phyloP scores from a whole-genome alignment of 805 yeast species.

The Candida germanica region DNA sequence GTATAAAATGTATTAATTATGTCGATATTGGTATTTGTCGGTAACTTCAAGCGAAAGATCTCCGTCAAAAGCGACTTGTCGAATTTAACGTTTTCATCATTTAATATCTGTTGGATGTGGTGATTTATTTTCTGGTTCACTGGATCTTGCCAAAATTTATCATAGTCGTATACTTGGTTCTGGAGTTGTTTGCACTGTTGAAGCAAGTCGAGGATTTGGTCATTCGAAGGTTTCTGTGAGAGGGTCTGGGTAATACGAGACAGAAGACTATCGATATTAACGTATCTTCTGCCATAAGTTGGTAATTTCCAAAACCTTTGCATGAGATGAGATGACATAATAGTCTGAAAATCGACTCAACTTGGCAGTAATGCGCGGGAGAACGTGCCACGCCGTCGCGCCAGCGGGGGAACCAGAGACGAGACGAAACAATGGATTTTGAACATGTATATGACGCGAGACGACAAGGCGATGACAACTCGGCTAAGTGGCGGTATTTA shows the following conservation, averaged over 20 bases:
- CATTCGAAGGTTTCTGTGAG: not conserved
- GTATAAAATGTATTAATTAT: conserved; percentile 25
- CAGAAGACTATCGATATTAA: not conserved
- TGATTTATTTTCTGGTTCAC: conserved; percentile 18
- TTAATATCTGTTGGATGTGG: conserved; percentile 21
- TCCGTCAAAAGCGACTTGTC: conserved; percentile 22
- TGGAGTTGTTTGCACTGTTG: conserved; percentile 22
- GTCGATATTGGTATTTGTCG: conserved; percentile 26
- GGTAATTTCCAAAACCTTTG: no score
- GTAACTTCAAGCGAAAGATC: conserved; percentile 32
- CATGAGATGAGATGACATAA: no score
- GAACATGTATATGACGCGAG: no score
- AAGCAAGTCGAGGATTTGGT: conserved; percentile 14
- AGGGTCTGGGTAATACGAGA: not conserved
- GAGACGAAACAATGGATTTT: no score
- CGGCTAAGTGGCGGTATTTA: no score
- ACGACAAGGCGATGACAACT: no score
- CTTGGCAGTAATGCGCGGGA: no score
- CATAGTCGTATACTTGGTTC: conserved; percentile 15
- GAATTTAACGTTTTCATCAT: conserved; percentile 15
- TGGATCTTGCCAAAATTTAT: conserved; percentile 23
- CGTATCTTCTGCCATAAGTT: no score
- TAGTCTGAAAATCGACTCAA: no score
- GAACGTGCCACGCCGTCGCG: no score
- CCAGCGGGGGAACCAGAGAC: no score